Percentiles rank a stretch among this genome's conserved stretches.
Evolutionary conservation across 441 rosid species (phyloP).

Genomic region (Gossypium lobatum): DNA sequence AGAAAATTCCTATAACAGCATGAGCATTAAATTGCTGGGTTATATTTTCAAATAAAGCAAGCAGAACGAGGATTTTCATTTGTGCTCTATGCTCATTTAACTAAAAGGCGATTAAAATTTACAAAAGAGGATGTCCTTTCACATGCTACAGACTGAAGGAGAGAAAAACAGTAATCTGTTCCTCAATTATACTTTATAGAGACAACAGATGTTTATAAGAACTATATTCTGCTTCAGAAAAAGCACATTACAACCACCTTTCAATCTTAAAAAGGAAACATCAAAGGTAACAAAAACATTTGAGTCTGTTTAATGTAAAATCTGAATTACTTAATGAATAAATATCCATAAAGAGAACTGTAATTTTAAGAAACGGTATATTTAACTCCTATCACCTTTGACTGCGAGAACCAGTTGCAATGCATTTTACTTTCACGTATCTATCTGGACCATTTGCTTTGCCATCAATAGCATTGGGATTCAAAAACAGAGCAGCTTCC

Average conservation of each 20-base stretch:
- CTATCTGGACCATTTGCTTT: conserved; percentile 54
- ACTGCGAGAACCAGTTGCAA: conserved; percentile 65
- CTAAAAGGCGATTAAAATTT: not conserved
- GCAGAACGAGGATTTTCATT: not conserved
- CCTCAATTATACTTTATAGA: not conserved
- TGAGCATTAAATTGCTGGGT: not conserved
- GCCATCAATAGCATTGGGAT: conserved; percentile 56
- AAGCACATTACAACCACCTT: not conserved
- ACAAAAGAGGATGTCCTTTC: not conserved
- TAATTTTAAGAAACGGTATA: not conserved
- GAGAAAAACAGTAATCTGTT: not conserved
- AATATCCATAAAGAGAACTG: not conserved
- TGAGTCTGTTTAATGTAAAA: conserved; percentile 8
- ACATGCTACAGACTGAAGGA: not conserved
- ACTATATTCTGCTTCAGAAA: conserved; percentile 1
- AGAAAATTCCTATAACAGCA: not conserved
- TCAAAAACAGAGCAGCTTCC: conserved; percentile 84
- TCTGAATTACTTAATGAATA: not conserved
- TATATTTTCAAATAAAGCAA: not conserved
- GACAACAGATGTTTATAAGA: not conserved
- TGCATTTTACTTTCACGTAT: conserved; percentile 87
- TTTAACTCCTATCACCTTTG: conserved; percentile 52
- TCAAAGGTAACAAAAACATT: not conserved
- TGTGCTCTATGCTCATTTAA: not conserved
- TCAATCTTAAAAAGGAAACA: conserved; percentile 6